Conservation (phyloP, 2,329 filamentous ascomycete genomes). For the Stachybotrys chlorohalonatus region DNA sequence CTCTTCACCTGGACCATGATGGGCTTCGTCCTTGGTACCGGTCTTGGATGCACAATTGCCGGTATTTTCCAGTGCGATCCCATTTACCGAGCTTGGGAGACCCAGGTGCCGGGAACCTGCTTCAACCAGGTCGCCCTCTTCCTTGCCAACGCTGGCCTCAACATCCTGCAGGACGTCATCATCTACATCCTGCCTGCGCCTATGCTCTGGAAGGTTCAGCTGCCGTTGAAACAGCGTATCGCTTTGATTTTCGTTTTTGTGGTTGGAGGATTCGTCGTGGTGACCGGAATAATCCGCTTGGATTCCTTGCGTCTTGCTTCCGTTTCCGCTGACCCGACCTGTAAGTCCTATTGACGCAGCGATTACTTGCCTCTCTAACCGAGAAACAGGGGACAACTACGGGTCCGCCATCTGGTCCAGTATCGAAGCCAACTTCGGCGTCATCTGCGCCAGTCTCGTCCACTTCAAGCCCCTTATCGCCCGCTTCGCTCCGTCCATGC, state of each 20-base stretch:
- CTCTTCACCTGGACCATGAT: slow-evolving; percentile 23
- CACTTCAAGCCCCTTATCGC: background rate
- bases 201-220: background rate
- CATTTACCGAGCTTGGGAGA: slow-evolving; percentile 22
- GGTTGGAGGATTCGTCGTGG: background rate
- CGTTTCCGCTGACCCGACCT: background rate
- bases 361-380: background rate
- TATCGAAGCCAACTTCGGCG: background rate
- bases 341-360: background rate
- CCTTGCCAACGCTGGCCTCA: slow-evolving; percentile 18
- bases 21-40: slow-evolving; percentile 21
- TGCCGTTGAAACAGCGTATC: background rate
- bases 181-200: slow-evolving; percentile 34
- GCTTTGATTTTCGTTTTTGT: background rate
- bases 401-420: background rate
- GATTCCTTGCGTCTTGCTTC: background rate
- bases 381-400: background rate
- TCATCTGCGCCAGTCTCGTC: background rate
- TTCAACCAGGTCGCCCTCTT: background rate
- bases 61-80: slow-evolving; percentile 32
- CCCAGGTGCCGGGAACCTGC: background rate
- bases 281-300: background rate
- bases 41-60: slow-evolving; percentile 24
- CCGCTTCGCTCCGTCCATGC: background rate
- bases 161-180: slow-evolving; percentile 35